phyloP scores from a whole-genome alignment of 2,329 filamentous ascomycete species.

The Mycocentrospora acerina region DNA sequence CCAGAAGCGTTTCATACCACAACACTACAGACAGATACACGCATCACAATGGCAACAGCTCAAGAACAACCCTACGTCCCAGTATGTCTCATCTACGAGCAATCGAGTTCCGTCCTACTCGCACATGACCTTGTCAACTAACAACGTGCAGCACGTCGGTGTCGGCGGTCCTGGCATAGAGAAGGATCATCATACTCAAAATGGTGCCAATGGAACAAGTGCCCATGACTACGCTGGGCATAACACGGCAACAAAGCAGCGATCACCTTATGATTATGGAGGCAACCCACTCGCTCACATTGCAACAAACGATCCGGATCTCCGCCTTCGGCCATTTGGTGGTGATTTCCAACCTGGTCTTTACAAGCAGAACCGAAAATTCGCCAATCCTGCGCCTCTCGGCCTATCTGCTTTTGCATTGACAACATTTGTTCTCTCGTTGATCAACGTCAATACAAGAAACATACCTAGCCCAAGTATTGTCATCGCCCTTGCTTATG shows the following conservation, averaged over 20 bases:
- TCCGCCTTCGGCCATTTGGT: slow-evolving; percentile 51
- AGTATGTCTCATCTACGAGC: slow-evolving; percentile 21
- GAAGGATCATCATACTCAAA: slow-evolving; percentile 8
- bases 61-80: slow-evolving; percentile 37
- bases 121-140: slow-evolving; percentile 2
- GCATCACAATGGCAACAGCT: slow-evolving; percentile 45
- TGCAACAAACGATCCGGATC: slow-evolving; percentile 50
- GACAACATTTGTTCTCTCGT: slow-evolving; percentile 62
- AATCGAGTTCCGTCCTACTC: background rate
- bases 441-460: slow-evolving; percentile 51
- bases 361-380: slow-evolving; percentile 48
- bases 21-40: slow-evolving; percentile 2
- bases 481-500: slow-evolving; percentile 52
- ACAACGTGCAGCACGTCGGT: slow-evolving; percentile 14
- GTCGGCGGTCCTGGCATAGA: no score
- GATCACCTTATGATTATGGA: slow-evolving; percentile 53
- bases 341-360: slow-evolving; percentile 56
- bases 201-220: slow-evolving; percentile 34
- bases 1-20: no score
- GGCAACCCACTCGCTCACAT: slow-evolving; percentile 55
- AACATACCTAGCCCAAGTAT: slow-evolving; percentile 48
- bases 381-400: slow-evolving; percentile 62
- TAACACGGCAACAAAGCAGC: slow-evolving; percentile 34
- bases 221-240: slow-evolving; percentile 46
- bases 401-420: slow-evolving; percentile 65